Evolutionary conservation across 176 grass and related monocot genomes (phyloP).

Genomic region (Aechmea fasciata): DNA sequence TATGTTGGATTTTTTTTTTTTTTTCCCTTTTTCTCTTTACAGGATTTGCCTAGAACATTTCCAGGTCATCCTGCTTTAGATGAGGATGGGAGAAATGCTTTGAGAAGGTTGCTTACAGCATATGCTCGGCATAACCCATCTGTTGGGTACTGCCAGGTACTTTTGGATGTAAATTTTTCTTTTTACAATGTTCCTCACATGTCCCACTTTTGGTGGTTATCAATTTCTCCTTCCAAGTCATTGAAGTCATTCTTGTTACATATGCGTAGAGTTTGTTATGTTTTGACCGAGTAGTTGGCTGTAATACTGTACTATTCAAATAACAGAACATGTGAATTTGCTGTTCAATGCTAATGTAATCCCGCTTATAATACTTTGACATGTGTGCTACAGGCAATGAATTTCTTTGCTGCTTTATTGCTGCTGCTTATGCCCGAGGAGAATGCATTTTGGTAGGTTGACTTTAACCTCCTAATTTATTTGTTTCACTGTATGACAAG

Average conservation of each 20-base stretch:
- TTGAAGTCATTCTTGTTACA: too few species aligned
- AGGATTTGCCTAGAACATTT: conserved; percentile 99
- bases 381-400: conserved; percentile 76
- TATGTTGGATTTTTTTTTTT: background rate
- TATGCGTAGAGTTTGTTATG: too few species aligned
- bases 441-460: conserved; percentile 96
- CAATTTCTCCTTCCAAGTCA: too few species aligned
- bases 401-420: conserved; percentile 96
- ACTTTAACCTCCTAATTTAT: background rate
- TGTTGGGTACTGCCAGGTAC: conserved; percentile 98
- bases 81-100: conserved; percentile 94
- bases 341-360: too few species aligned
- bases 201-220: background rate
- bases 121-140: conserved; percentile 98
- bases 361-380: conserved; percentile 1
- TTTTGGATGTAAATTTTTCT: background rate
- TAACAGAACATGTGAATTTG: too few species aligned
- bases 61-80: conserved; percentile 95
- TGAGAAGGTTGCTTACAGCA: conserved; percentile 87
- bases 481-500: background rate
- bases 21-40: conserved; percentile 1
- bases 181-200: conserved; percentile 9
- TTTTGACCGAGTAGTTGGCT: too few species aligned
- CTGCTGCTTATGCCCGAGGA: conserved; percentile 94
- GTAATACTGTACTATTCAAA: too few species aligned